These are phyloP conservation scores for Beauveria sp. DNA, from an alignment of 2,329 filamentous ascomycete genomes.

Conservation along the genomic window DNA sequence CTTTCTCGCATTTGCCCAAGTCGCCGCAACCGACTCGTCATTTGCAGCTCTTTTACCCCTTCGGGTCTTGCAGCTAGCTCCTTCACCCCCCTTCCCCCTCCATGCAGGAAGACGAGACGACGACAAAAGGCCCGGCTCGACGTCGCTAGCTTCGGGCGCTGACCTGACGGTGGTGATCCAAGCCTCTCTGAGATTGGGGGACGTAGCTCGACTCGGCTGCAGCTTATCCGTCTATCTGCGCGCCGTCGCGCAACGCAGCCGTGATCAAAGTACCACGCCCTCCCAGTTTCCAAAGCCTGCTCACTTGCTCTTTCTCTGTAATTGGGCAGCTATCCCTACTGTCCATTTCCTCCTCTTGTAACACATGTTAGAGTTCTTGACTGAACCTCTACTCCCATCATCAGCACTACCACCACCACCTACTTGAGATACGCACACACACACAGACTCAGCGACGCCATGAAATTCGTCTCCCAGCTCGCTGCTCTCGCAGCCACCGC, in stretches of 20 bases:
- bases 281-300: background rate
- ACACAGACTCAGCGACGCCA: conserved; percentile 7
- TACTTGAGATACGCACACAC: background rate
- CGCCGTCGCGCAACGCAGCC: background rate
- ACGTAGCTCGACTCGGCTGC: background rate
- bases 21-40: background rate
- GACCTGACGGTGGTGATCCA: background rate
- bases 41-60: background rate
- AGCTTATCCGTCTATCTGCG: background rate
- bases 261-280: background rate
- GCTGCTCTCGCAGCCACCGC: conserved; percentile 14
- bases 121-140: background rate
- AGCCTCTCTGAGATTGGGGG: background rate
- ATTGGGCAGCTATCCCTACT: background rate
- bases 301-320: background rate
- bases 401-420: background rate
- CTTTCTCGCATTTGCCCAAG: background rate
- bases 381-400: background rate
- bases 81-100: background rate
- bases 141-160: background rate
- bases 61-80: background rate
- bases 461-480: conserved; percentile 16
- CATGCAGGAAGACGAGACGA: background rate
- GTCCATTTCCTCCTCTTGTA: background rate
- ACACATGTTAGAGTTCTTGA: background rate